Conservation (phyloP, 2,329 filamentous ascomycete genomes). For the Rosellinia necatrix region DNA sequence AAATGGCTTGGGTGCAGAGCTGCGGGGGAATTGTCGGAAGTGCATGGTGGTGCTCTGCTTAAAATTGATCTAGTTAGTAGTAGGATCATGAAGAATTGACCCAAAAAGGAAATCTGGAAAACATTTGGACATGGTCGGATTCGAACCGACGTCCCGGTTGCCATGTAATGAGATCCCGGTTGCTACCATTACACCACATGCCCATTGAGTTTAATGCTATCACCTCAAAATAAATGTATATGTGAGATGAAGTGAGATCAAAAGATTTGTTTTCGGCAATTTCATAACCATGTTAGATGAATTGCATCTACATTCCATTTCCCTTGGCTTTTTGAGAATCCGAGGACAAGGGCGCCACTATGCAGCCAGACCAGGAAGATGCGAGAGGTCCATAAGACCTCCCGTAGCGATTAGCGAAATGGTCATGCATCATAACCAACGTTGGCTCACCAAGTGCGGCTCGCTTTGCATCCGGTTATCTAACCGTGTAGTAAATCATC, state of each 20-base stretch:
- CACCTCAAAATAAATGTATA: slow-evolving; percentile 1
- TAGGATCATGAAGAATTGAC: slow-evolving; percentile 13
- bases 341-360: neutral
- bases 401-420: neutral
- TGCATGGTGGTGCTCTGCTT: slow-evolving; percentile 3
- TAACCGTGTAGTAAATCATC: neutral
- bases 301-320: neutral
- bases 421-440: neutral
- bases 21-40: slow-evolving; percentile 3
- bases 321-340: neutral
- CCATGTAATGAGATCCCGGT: slow-evolving; percentile 13
- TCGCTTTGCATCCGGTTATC: neutral
- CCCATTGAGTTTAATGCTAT: slow-evolving; percentile 1
- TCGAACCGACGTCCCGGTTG: slow-evolving; percentile 14
- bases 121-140: slow-evolving; percentile 12
- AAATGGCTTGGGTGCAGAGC: neutral
- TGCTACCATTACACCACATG: slow-evolving; percentile 13
- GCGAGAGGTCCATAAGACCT: neutral
- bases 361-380: neutral
- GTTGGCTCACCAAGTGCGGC: neutral
- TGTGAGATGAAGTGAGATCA: neutral
- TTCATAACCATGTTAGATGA: neutral
- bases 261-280: neutral
- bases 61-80: slow-evolving; percentile 6
- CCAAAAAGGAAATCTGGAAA: slow-evolving; percentile 13